A percentile compares a stretch with the other conserved stretches of the same genome.
phyloP scores from a whole-genome alignment of 2,329 filamentous ascomycete species.

The Colletotrichum kahawae region DNA sequence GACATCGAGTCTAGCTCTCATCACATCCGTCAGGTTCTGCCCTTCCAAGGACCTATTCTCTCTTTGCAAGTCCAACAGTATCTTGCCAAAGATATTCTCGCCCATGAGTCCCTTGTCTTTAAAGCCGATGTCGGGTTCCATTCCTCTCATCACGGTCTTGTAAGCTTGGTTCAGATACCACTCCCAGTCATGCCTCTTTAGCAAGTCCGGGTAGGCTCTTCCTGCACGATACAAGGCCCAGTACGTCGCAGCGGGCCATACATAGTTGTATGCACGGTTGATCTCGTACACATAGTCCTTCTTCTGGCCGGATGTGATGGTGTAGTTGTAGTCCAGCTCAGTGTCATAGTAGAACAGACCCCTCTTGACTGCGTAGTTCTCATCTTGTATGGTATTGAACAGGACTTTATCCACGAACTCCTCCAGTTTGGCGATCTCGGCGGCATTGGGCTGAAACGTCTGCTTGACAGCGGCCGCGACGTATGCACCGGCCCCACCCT shows the following conservation, averaged over 20 bases:
- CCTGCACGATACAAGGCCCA: slow-evolving; percentile 62
- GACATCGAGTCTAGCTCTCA: slow-evolving; percentile 50
- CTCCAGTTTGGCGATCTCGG: slow-evolving; percentile 57
- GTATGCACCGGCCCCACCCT: slow-evolving; percentile 61
- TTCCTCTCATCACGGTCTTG: slow-evolving; percentile 48
- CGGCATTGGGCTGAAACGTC: slow-evolving; percentile 49
- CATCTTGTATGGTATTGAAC: slow-evolving; percentile 51
- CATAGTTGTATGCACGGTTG: slow-evolving; percentile 62
- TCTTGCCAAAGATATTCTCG: slow-evolving; percentile 59
- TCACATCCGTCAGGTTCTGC: slow-evolving; percentile 43
- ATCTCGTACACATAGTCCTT: slow-evolving; percentile 46
- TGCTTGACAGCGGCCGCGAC: slow-evolving; percentile 61
- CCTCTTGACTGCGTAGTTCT: slow-evolving; percentile 46
- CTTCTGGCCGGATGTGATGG: slow-evolving; percentile 46
- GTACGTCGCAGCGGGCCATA: slow-evolving; percentile 59
- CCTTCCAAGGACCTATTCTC: slow-evolving; percentile 48
- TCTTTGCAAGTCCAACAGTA: slow-evolving; percentile 53
- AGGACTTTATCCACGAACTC: slow-evolving; percentile 56
- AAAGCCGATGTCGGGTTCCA: slow-evolving; percentile 47
- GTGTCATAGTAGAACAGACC: slow-evolving; percentile 63
- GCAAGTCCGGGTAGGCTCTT: slow-evolving; percentile 48
- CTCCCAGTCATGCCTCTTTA: slow-evolving; percentile 45
- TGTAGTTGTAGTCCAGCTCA: slow-evolving; percentile 42
- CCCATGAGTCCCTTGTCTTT: slow-evolving; percentile 59
- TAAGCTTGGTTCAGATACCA: slow-evolving; percentile 63